phyloP scores from a whole-genome alignment of 345 rosid genomes.

The Corymbia maculata region DNA sequence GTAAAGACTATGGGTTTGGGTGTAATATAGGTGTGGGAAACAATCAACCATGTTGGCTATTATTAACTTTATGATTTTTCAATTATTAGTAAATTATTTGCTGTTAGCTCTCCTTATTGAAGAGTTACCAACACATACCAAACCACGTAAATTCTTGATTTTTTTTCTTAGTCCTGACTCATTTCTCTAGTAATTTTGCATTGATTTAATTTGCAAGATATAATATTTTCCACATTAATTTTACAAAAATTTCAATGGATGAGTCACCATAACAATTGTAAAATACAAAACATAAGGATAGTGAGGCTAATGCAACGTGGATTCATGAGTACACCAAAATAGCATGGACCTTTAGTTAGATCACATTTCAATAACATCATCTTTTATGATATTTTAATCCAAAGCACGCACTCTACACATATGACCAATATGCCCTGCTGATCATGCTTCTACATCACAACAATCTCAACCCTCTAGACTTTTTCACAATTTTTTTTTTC shows the following conservation, averaged over 20 bases:
- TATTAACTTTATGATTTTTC: background rate
- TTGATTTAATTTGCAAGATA: background rate
- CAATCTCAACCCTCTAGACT: background rate
- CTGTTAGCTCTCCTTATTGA: background rate
- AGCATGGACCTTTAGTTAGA: background rate
- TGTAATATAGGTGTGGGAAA: background rate
- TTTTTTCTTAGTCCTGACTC: background rate
- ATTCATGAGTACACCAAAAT: background rate
- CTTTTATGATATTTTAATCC: background rate
- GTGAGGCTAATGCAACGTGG: background rate
- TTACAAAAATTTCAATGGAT: too few relatives aligned
- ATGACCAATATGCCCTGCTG: too few relatives aligned
- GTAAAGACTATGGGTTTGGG: background rate
- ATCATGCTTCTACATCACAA: too few relatives aligned
- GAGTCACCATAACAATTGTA: too few relatives aligned
- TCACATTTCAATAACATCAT: background rate
- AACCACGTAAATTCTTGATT: accelerated
- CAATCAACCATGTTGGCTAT: background rate
- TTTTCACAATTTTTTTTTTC: background rate
- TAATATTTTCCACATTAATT: too few relatives aligned
- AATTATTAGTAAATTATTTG: background rate
- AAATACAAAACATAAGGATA: background rate
- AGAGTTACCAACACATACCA: background rate
- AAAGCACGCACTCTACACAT: background rate
- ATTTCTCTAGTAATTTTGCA: background rate